Percentiles rank a stretch among this genome's conserved stretches.
phyloP scores from a whole-genome alignment of 805 yeast species.

The Ogataea saltuana region DNA sequence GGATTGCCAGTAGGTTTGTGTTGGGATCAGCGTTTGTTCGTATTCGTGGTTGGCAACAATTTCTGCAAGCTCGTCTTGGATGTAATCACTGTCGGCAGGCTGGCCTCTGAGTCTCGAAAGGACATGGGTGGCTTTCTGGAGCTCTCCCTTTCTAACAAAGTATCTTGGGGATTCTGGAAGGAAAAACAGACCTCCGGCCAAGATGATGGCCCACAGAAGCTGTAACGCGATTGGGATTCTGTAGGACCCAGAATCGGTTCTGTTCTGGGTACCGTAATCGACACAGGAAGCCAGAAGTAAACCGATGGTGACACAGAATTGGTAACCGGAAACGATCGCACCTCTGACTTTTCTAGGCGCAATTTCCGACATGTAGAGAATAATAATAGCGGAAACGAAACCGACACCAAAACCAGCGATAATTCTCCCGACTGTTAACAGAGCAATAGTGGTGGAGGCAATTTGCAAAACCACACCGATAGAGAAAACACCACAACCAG shows the following conservation, averaged over 20 bases:
- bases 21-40: conserved; percentile 39
- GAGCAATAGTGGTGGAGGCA: conserved; percentile 45
- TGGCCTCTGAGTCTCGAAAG: conserved; percentile 56
- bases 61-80: conserved; percentile 51
- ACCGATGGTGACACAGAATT: conserved; percentile 66
- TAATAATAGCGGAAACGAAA: conserved; percentile 71
- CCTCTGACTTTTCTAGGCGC: conserved; percentile 81
- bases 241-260: conserved; percentile 58
- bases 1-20: conserved; percentile 37
- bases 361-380: conserved; percentile 77
- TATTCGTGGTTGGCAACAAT: conserved; percentile 52
- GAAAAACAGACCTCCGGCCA: conserved; percentile 61
- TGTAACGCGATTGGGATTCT: conserved; percentile 76
- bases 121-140: conserved; percentile 58
- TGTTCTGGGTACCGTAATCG: conserved; percentile 63
- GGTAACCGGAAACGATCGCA: conserved; percentile 73
- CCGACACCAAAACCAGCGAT: conserved; percentile 81
- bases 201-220: conserved; percentile 64
- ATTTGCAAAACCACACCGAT: conserved; percentile 52
- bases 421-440: conserved; percentile 67
- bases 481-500: conserved; percentile 46
- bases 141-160: conserved; percentile 55
- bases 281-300: conserved; percentile 67
- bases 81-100: conserved; percentile 46
- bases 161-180: conserved; percentile 80